phyloP scores from a whole-genome alignment of 1,284 basidiomycete genomes.

The Puccinia brachypodii region DNA sequence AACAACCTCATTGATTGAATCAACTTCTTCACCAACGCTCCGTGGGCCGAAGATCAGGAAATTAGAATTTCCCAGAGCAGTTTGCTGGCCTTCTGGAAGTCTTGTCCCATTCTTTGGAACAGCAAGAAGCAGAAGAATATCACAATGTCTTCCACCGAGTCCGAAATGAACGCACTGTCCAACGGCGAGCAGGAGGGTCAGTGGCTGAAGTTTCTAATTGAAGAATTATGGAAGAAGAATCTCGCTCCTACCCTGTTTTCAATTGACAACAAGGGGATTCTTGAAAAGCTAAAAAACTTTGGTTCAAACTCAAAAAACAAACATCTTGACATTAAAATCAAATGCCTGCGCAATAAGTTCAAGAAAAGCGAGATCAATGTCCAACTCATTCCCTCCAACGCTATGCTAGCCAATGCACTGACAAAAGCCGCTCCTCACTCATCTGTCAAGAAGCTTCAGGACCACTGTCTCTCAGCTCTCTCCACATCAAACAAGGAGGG shows the following conservation, averaged over 20 bases:
- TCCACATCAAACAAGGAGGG: background rate
- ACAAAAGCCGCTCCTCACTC: background rate
- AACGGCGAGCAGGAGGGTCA: background rate
- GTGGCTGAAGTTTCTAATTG: background rate
- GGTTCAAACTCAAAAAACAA: constrained; percentile 5
- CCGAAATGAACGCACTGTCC: background rate
- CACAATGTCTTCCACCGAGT: background rate
- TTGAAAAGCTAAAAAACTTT: constrained; percentile 4
- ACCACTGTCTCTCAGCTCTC: background rate
- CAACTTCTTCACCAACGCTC: background rate
- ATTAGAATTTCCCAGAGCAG: background rate
- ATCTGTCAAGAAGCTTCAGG: background rate
- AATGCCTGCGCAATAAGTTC: background rate
- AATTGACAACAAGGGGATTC: background rate
- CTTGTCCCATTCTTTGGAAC: background rate
- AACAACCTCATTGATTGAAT: background rate
- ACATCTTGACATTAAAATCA: background rate
- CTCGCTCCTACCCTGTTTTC: background rate
- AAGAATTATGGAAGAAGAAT: background rate
- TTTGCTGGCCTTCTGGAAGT: background rate
- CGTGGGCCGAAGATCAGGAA: background rate
- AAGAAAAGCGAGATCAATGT: background rate
- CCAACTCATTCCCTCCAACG: background rate
- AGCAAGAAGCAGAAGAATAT: background rate
- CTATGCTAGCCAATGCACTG: background rate